phyloP scores from a whole-genome alignment of 139 green algal genomes.

The Haematococcus lacustris region DNA sequence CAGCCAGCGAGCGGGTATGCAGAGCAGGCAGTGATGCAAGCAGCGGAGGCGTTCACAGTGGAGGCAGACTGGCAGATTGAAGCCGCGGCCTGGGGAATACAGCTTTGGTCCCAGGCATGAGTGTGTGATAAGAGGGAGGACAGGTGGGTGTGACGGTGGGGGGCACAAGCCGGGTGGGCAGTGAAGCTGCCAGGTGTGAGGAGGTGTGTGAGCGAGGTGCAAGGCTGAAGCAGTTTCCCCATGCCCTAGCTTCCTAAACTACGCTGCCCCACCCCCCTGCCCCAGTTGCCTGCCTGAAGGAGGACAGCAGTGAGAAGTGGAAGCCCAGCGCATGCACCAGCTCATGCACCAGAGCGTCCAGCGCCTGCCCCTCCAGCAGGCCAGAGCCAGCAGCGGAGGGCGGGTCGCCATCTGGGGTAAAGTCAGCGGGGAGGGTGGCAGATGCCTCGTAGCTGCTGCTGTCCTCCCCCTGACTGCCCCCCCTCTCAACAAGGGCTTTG shows the following conservation, averaged over 20 bases:
- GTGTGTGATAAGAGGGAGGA: no score
- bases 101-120: background rate
- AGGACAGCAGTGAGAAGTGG: background rate
- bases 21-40: background rate
- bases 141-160: no score
- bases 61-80: background rate
- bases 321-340: conserved; percentile 1
- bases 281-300: background rate
- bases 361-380: background rate
- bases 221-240: background rate
- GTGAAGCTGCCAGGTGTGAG: no score
- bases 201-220: no score
- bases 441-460: no score
- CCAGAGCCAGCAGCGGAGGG: no score
- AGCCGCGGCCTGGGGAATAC: background rate
- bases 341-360: conserved; percentile 3
- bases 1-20: no score
- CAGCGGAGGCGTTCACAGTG: background rate
- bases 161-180: no score
- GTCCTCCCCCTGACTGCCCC: no score
- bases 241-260: background rate
- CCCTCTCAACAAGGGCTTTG: no score
- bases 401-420: no score
- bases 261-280: background rate
- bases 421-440: no score